Base-by-base conservation (phyloP, 176 grass and related monocot genomes). In the Oryza meyeriana region DNA sequence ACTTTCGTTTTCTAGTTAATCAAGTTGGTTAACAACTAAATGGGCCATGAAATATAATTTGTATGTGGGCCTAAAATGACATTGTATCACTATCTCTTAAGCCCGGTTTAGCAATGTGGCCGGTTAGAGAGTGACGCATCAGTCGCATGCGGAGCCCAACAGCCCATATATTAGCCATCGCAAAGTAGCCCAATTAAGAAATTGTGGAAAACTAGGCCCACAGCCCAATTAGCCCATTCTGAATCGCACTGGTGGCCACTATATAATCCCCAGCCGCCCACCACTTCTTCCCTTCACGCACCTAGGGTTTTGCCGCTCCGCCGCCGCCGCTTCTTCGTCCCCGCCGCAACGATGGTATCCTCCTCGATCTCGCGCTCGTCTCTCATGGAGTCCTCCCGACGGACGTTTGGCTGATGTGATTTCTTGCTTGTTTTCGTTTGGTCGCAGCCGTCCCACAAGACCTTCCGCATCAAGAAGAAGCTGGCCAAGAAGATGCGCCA, bases 401-500 rank as follows among this genome's bases (percentile, higher is more conserved):
- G 10, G 0, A 40, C 22, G 13, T 58, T 52, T 86, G 20, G 22
- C 65, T 74, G 29, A 87, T 68, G 9, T 41, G 9, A 13, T 81
- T 81, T 29, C 2, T 50, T 12, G 48, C 7, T 62, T 48, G 79
- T 57, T 35, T 30, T 42, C 7, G 2, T 7, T 52, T 20, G 35
- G 3, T 2, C 38, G 47, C 86, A 93, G 94, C 94, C 94, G 86
- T 97, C 94, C 25, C 94, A 93, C 86, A 97, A 97, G 88, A 93
- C 94, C 76, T 97, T 97, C 88, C 82, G 68, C 42, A 97, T 97
- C 83, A 97, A 97, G 88, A 83, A 91, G 91, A 97, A 97, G 86
- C 84, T 97, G 86, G 94, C 94, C 69, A 93, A 97, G 91, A 97
- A 93, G 88, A 87, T 89, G 94, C 85, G 88, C 83, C 94, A 97